Percentiles rank a stretch among this genome's conserved stretches.
These are phyloP conservation scores for Glebionis coronaria DNA, from an alignment of 129 eudicot species.

Conservation along the genomic window DNA sequence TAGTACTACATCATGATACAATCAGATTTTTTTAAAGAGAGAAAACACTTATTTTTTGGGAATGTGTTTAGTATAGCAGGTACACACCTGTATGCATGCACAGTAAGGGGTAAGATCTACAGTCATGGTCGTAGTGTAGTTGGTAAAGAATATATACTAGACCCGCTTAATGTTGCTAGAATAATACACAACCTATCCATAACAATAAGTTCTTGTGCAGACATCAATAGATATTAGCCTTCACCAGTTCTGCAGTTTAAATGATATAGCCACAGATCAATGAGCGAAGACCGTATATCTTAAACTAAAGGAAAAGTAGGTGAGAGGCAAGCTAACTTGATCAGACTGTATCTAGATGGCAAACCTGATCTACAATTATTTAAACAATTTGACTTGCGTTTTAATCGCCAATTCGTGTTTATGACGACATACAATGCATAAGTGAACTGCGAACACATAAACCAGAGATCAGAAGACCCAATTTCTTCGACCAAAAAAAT, in stretches of 20 bases:
- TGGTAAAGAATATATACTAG: not conserved
- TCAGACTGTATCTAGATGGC: not conserved
- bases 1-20: too few relatives aligned
- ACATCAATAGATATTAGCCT: not conserved
- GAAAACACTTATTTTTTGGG: not conserved
- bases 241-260: not conserved
- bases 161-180: not conserved
- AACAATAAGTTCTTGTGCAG: not conserved
- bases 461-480: too few relatives aligned
- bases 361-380: not conserved
- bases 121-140: not conserved
- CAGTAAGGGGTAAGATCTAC: not conserved
- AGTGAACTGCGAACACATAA: too few relatives aligned
- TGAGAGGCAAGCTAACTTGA: not conserved
- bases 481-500: too few relatives aligned
- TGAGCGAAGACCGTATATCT: too few relatives aligned
- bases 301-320: not conserved
- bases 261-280: too few relatives aligned
- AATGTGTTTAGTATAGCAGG: not conserved
- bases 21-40: not conserved
- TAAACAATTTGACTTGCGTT: too few relatives aligned
- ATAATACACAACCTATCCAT: not conserved
- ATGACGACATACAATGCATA: too few relatives aligned
- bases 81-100: not conserved
- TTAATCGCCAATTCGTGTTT: too few relatives aligned